Evolutionary conservation across 495 filamentous ascomycete species (phyloP).

Genomic region (Penicillium cinerascens): DNA sequence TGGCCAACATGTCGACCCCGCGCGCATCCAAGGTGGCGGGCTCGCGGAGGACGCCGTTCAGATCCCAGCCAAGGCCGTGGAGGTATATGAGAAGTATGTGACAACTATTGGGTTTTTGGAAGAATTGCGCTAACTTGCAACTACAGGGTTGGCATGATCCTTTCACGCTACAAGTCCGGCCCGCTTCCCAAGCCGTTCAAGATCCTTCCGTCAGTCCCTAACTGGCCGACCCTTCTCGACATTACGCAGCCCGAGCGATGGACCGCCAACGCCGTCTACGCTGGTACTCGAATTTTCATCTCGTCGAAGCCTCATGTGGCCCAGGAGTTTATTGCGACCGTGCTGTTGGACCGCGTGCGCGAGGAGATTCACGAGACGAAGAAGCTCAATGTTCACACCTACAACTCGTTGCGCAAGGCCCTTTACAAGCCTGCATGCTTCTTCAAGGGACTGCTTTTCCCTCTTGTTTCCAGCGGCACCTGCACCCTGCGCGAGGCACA

Average conservation of each 20-base stretch:
- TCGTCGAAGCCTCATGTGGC: constrained; percentile 71
- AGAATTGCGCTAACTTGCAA: constrained; percentile 13
- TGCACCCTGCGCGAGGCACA: constrained; percentile 89
- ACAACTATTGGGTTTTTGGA: background rate
- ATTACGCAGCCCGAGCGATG: constrained; percentile 79
- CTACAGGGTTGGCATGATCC: constrained; percentile 73
- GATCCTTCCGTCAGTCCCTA: constrained; percentile 84
- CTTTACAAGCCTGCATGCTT: constrained; percentile 95
- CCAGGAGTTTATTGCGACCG: constrained; percentile 74
- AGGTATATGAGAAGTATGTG: constrained; percentile 85
- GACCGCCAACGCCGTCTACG: constrained; percentile 84
- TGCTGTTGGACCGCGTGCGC: constrained; percentile 82
- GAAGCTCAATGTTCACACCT: constrained; percentile 93
- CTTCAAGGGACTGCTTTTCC: constrained; percentile 95
- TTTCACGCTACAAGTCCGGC: constrained; percentile 91
- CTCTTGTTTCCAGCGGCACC: constrained; percentile 69
- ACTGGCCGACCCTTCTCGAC: constrained; percentile 82
- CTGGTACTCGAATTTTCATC: constrained; percentile 84
- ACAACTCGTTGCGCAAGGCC: constrained; percentile 85
- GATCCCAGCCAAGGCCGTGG: constrained; percentile 84
- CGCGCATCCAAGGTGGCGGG: constrained; percentile 46
- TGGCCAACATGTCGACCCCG: constrained; percentile 25
- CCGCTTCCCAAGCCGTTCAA: constrained; percentile 97
- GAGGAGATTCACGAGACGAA: constrained; percentile 84
- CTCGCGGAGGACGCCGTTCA: constrained; percentile 74